Evolutionary conservation across 2,329 filamentous ascomycete species (phyloP).

Genomic region (Sclerotiophoma versabilis): DNA sequence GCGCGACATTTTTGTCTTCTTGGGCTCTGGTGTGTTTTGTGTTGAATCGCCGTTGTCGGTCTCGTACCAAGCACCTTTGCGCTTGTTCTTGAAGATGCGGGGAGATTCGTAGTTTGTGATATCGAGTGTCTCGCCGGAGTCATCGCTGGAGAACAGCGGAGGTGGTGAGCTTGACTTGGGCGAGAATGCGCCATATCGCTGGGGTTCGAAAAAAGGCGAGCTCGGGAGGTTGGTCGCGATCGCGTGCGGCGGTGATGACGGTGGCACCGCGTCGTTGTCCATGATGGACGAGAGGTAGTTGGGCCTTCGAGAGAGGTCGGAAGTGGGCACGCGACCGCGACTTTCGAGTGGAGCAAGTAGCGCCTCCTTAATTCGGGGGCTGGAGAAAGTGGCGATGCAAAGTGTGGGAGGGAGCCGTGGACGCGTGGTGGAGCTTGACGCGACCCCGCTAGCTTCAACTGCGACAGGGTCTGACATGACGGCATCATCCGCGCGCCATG

Average conservation of each 20-base stretch:
- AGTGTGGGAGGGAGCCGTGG: constrained; percentile 3
- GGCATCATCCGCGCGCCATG: constrained; percentile 16
- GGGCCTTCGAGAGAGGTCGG: not conserved
- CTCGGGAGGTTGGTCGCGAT: constrained; percentile 27
- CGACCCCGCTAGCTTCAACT: constrained; percentile 10
- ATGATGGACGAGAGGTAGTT: constrained; percentile 14
- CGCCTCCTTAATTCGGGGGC: constrained; percentile 5
- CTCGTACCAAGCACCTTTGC: constrained; percentile 42
- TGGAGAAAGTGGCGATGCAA: constrained; percentile 1
- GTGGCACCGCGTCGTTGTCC: constrained; percentile 32
- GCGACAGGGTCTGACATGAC: constrained; percentile 11
- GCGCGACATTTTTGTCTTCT: constrained; percentile 39
- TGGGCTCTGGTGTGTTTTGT: constrained; percentile 25
- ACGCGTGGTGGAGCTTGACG: constrained; percentile 16
- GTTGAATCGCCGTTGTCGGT: constrained; percentile 23
- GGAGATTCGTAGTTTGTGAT: constrained; percentile 43
- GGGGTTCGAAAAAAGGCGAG: constrained; percentile 37
- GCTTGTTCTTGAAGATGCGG: constrained; percentile 43
- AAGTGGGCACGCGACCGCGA: constrained; percentile 7
- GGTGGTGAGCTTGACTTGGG: constrained; percentile 44
- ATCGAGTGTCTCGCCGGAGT: constrained; percentile 38
- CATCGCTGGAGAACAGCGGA: constrained; percentile 45
- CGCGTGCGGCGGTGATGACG: constrained; percentile 34
- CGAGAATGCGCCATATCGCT: constrained; percentile 22
- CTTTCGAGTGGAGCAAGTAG: not conserved